A percentile compares a stretch with the other conserved stretches of the same genome.
phyloP scores from a whole-genome alignment of 2,329 filamentous ascomycete species.

The Pseudovirgaria hyperparasitica region DNA sequence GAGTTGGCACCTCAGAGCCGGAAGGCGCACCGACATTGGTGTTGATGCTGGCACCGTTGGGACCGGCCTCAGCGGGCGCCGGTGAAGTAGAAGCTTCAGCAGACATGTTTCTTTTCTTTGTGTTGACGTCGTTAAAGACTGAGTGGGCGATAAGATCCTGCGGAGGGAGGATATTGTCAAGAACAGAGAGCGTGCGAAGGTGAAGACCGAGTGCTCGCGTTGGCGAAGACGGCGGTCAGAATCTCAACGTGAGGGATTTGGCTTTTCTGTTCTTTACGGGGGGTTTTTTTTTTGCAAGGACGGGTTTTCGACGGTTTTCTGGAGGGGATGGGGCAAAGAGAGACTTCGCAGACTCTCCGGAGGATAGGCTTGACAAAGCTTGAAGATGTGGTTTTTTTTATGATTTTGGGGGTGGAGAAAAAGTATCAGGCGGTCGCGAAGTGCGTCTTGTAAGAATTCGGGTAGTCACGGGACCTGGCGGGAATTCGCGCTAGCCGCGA shows the following conservation, averaged over 20 bases:
- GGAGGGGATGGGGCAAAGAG: slow-evolving; percentile 7
- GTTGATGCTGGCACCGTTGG: slow-evolving; percentile 52
- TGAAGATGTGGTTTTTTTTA: too few species aligned
- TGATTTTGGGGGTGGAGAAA: too few species aligned
- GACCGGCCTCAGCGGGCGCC: slow-evolving; percentile 49
- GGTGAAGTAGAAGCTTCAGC: slow-evolving; percentile 32
- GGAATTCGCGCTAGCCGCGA: too few species aligned
- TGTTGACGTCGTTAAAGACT: too few species aligned
- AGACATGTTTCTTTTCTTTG: slow-evolving; percentile 25
- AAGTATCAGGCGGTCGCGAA: too few species aligned
- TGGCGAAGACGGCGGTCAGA: too few species aligned
- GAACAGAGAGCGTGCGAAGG: slow-evolving; percentile 11
- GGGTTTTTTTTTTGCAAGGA: slow-evolving; percentile 27
- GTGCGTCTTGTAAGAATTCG: too few species aligned
- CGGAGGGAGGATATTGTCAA: too few species aligned
- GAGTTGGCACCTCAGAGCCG: slow-evolving; percentile 54
- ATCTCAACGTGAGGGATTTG: too few species aligned
- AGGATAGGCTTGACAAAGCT: slow-evolving; percentile 6
- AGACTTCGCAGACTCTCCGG: slow-evolving; percentile 7
- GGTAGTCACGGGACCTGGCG: too few species aligned
- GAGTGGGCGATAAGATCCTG: too few species aligned
- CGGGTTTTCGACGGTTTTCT: slow-evolving; percentile 8
- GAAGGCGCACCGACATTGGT: slow-evolving; percentile 56
- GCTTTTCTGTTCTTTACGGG: slow-evolving; percentile 21
- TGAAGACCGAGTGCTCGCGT: too few species aligned